Evolutionary conservation across 2,329 filamentous ascomycete genomes (phyloP), one percentile per base, ranked within the genome.

Genomic region (Fusarium nodosum): DNA sequence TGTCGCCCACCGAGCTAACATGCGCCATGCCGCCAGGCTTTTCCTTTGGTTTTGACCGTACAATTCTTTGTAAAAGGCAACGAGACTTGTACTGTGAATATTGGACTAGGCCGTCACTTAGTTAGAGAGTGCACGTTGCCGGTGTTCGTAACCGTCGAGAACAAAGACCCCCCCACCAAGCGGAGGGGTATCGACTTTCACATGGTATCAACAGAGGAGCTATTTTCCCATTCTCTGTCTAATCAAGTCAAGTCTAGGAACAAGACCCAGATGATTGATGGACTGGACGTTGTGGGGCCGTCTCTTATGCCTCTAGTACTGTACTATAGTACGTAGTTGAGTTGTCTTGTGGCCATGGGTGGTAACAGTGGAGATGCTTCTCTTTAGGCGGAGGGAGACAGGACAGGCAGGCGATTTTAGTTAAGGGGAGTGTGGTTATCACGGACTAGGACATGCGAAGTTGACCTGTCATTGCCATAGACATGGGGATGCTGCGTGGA

Each of bases 361-460:
- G 33, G 15, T 41, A 24, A 60, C 38, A 55, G 66, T 67, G 66
- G 66, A 30, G 62, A 67, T 63, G 30, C 31, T 42, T 53, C 50
- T 69, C 36, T 56, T 42, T 41, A 61, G 46, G 66, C 33, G 54
- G 61, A 52, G 45, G 42, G 50, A 48, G 45, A 44, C 20, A 20
- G 36, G 16, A 33, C 30, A 33, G 30, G 15, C 30, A 26, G 16
- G 15, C 22, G 22, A 9, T 44, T 22, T 26, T 41, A 24, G 44
- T 24, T 30, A 60, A 59, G 64, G 69, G 71, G 73, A 67, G 72
- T 75, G 72, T 60, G 58, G n/a, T 48, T 75, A 75, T 75, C 71
- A 65, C 33, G 30, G 52, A 54, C 33, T 42, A 45, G 51, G 41
- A 64, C 64, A 47, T 57, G 53, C 53, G 50, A 41, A 52, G 45